phyloP scores from a whole-genome alignment of 306 rosid genomes.

The Erythrophleum fordii region DNA sequence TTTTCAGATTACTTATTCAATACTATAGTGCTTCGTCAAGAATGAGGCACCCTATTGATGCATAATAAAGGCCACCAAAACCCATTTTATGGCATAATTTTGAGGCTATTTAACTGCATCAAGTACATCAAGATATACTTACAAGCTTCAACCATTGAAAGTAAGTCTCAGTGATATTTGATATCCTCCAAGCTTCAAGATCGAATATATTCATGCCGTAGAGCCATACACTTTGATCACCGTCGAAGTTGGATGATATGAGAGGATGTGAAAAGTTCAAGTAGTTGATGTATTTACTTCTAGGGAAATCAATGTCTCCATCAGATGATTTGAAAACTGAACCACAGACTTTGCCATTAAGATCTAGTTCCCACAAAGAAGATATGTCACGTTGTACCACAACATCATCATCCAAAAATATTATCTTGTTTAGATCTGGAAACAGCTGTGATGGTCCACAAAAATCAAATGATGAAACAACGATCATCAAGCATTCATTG shows the following conservation, averaged over 20 bases:
- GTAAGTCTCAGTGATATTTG: slow-evolving; percentile 71
- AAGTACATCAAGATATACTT: slow-evolving; percentile 44
- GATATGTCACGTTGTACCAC: slow-evolving; percentile 85
- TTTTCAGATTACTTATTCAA: neutral
- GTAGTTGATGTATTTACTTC: slow-evolving; percentile 70
- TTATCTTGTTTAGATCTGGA: slow-evolving; percentile 84
- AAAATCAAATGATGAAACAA: slow-evolving; percentile 44
- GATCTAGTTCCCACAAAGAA: slow-evolving; percentile 83
- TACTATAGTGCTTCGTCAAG: neutral
- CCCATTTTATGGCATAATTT: slow-evolving; percentile 20
- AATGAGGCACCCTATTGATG: neutral
- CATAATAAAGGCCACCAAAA: neutral
- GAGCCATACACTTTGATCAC: slow-evolving; percentile 71
- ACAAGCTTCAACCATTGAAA: slow-evolving; percentile 78
- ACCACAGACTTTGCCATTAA: slow-evolving; percentile 81
- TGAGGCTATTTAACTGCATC: neutral
- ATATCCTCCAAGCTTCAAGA: slow-evolving; percentile 86
- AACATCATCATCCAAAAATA: slow-evolving; percentile 88
- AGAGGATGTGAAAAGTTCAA: slow-evolving; percentile 79
- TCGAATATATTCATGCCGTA: slow-evolving; percentile 78
- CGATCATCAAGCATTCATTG: slow-evolving; percentile 40
- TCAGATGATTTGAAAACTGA: slow-evolving; percentile 78
- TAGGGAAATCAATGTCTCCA: slow-evolving; percentile 67
- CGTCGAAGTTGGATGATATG: slow-evolving; percentile 64
- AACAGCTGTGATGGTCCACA: slow-evolving; percentile 73